Evolutionary conservation across 805 yeast genomes (phyloP).

Genomic region (Clavispora fructus): DNA sequence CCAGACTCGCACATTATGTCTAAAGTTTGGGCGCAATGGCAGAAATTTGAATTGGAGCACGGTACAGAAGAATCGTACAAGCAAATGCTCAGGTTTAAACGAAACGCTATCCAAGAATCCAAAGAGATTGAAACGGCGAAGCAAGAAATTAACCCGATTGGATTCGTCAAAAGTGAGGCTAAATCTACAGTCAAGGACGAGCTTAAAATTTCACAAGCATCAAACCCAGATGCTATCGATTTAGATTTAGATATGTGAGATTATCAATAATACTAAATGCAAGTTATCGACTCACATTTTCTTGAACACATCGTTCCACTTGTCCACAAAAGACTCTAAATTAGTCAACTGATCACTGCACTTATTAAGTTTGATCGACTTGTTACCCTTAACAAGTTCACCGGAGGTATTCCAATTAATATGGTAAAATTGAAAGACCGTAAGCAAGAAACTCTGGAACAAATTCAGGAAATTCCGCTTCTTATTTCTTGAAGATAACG

Average conservation of each 20-base stretch:
- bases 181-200: slow-evolving; percentile 1
- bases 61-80: slow-evolving; percentile 73
- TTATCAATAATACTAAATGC: neutral
- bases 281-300: slow-evolving; percentile 12
- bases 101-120: slow-evolving; percentile 28
- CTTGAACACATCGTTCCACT: slow-evolving; percentile 30
- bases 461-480: slow-evolving; percentile 25
- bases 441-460: slow-evolving; percentile 28
- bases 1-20: slow-evolving; percentile 14
- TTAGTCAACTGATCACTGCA: slow-evolving; percentile 27
- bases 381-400: slow-evolving; percentile 30
- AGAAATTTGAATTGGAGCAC: slow-evolving; percentile 56
- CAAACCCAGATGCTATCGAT: slow-evolving; percentile 59
- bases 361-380: slow-evolving; percentile 35
- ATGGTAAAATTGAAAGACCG: slow-evolving; percentile 35
- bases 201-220: neutral
- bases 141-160: slow-evolving; percentile 31
- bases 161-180: slow-evolving; percentile 36
- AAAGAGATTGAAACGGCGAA: slow-evolving; percentile 10
- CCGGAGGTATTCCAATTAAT: slow-evolving; percentile 35
- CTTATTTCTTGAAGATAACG: slow-evolving; percentile 29
- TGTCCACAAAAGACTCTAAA: slow-evolving; percentile 32
- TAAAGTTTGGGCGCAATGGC: slow-evolving; percentile 1
- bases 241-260: slow-evolving; percentile 41
- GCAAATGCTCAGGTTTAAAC: slow-evolving; percentile 62